These are phyloP conservation scores for Podaxis sp. DNA, from an alignment of 768 basidiomycete species.

Conservation along the genomic window DNA sequence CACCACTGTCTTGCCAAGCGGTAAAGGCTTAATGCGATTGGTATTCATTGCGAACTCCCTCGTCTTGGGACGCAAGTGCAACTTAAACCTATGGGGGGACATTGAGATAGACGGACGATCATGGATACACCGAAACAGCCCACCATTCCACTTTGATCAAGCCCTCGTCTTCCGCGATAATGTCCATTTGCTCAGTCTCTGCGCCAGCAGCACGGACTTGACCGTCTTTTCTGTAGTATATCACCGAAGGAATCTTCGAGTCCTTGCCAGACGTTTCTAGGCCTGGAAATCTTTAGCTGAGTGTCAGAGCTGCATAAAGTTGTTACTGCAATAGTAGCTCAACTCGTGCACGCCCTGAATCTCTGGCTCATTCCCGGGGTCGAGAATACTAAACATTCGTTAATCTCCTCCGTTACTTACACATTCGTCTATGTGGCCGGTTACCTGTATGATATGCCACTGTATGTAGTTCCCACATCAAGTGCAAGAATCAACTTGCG, in stretches of 20 bases:
- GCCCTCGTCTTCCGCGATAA: conserved; percentile 15
- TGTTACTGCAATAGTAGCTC: background rate
- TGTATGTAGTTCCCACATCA: conserved; percentile 19
- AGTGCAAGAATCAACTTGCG: conserved; percentile 17
- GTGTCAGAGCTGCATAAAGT: conserved; percentile 1
- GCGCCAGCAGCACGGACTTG: conserved; percentile 15
- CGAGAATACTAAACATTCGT: conserved; percentile 23
- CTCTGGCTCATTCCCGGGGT: conserved; percentile 27
- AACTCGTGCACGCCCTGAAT: conserved; percentile 29
- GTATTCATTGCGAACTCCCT: conserved; percentile 8
- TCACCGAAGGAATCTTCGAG: conserved; percentile 19
- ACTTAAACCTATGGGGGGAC: conserved; percentile 31
- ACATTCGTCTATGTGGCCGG: conserved; percentile 21
- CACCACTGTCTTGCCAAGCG: conserved; percentile 35
- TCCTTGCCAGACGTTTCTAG: conserved; percentile 18
- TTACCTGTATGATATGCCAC: conserved; percentile 20
- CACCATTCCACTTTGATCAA: conserved; percentile 20
- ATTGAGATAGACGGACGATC: too few species aligned
- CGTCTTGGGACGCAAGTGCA: conserved; percentile 33
- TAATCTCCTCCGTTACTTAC: background rate
- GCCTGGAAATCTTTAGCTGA: conserved; percentile 16
- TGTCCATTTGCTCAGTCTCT: conserved; percentile 15
- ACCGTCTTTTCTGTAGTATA: conserved; percentile 18
- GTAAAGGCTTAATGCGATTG: conserved; percentile 35
- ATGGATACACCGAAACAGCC: background rate